Percentiles rank a stretch among this genome's conserved stretches.
phyloP scores from a whole-genome alignment of 352 stramenopile genomes.

The Phytophthora tentaculata region DNA sequence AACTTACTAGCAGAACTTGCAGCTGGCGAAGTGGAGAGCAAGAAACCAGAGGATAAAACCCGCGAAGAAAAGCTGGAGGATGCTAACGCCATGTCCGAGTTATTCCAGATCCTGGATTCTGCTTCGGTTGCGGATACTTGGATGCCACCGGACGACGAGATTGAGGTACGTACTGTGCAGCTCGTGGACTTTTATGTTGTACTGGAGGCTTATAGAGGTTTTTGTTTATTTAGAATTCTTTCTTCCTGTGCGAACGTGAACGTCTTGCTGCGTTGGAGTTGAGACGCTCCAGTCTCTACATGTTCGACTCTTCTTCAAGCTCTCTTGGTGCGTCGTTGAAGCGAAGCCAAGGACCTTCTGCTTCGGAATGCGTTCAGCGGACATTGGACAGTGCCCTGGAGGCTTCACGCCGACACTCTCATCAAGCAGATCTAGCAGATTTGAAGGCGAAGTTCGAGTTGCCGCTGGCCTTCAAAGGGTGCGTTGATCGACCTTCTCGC shows the following conservation, averaged over 20 bases:
- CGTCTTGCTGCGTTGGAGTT: constrained; percentile 29
- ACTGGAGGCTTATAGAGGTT: not conserved
- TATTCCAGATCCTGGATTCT: constrained; percentile 57
- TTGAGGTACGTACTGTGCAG: constrained; percentile 32
- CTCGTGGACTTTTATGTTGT: not conserved
- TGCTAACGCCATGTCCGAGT: constrained; percentile 43
- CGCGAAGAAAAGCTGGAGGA: constrained; percentile 47
- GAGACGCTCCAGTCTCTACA: constrained; percentile 38
- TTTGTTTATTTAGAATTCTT: constrained; percentile 23
- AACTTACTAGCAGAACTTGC: constrained; percentile 60
- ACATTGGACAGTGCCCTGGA: constrained; percentile 41
- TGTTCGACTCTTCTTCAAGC: constrained; percentile 19
- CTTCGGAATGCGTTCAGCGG: constrained; percentile 38
- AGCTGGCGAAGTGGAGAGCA: constrained; percentile 15
- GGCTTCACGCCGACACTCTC: constrained; percentile 22
- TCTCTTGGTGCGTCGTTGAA: constrained; percentile 24
- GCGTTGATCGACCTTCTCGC: constrained; percentile 10
- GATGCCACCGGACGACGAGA: constrained; percentile 30
- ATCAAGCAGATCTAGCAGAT: constrained; percentile 32
- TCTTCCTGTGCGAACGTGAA: constrained; percentile 38
- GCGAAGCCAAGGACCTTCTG: constrained; percentile 20
- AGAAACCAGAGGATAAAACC: constrained; percentile 44
- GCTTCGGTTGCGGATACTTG: constrained; percentile 55
- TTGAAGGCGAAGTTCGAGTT: constrained; percentile 65
- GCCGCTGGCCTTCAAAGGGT: constrained; percentile 51